Percentiles rank a stretch among this genome's conserved stretches.
phyloP scores from a whole-genome alignment of 225 moss, liverwort and hornwort genomes.

The Lunularia cruciata region DNA sequence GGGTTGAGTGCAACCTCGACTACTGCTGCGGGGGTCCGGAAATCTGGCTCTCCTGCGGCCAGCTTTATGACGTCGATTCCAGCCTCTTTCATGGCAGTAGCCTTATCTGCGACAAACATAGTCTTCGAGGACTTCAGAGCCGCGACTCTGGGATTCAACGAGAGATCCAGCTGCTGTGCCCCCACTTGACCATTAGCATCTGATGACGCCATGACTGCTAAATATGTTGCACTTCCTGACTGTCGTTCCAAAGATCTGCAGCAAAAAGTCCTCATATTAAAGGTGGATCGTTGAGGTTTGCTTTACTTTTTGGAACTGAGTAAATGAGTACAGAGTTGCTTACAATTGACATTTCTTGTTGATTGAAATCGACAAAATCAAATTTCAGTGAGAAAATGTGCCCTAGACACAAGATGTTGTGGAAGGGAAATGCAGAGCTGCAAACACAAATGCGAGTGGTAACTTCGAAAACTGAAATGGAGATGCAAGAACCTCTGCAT shows the following conservation, averaged over 20 bases:
- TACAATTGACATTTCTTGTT: background rate
- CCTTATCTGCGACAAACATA: constrained; percentile 90
- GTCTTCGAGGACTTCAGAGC: constrained; percentile 95
- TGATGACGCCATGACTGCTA: constrained; percentile 40
- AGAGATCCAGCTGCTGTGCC: constrained; percentile 53
- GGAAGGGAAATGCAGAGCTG: background rate
- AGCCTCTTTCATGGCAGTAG: constrained; percentile 80
- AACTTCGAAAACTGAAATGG: too few species aligned
- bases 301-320: background rate
- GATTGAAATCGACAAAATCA: background rate
- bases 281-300: background rate
- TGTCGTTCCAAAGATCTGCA: constrained; percentile 15
- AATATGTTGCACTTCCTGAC: background rate
- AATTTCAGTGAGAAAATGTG: background rate
- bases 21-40: constrained; percentile 75
- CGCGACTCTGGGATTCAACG: constrained; percentile 82
- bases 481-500: constrained; percentile 20
- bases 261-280: background rate
- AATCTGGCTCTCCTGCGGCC: constrained; percentile 98
- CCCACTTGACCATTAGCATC: constrained; percentile 39
- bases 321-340: too few species aligned
- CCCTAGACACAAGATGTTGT: too few species aligned
- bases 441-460: too few species aligned
- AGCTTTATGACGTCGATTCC: constrained; percentile 96
- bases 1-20: constrained; percentile 50